Conservation (phyloP, 1,284 basidiomycete species). For the Moesziomyces parantarcticus region DNA sequence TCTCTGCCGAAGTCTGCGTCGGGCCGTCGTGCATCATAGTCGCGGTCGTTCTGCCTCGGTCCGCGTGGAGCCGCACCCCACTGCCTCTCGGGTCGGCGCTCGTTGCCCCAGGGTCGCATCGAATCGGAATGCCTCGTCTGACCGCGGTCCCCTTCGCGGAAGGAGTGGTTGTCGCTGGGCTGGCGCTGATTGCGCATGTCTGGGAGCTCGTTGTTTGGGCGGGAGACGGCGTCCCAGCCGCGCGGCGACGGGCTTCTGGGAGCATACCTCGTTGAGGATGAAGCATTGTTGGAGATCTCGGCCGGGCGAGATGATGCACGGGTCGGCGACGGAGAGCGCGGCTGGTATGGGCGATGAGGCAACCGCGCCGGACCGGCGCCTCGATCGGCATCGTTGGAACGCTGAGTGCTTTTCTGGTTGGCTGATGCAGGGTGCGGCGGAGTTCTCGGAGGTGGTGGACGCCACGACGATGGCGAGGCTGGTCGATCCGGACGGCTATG, state of each 20-base stretch:
- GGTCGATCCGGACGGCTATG: neutral
- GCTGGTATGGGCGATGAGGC: neutral
- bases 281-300: neutral
- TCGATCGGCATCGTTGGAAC: neutral
- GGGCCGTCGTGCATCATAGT: neutral
- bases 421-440: neutral
- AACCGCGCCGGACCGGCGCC: too few species aligned
- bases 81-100: neutral
- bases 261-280: neutral
- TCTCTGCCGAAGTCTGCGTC: constrained; percentile 1
- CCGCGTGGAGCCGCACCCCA: neutral
- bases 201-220: too few species aligned
- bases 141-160: neutral
- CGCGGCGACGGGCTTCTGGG: neutral
- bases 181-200: neutral
- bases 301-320: neutral
- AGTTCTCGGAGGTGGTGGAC: neutral
- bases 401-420: neutral
- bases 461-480: neutral
- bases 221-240: neutral
- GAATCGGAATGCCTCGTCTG: neutral
- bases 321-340: neutral
- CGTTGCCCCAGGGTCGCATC: neutral
- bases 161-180: neutral
- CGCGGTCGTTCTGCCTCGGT: neutral